phyloP scores from a whole-genome alignment of 2,329 filamentous ascomycete genomes.

The Fusarium piperis region DNA sequence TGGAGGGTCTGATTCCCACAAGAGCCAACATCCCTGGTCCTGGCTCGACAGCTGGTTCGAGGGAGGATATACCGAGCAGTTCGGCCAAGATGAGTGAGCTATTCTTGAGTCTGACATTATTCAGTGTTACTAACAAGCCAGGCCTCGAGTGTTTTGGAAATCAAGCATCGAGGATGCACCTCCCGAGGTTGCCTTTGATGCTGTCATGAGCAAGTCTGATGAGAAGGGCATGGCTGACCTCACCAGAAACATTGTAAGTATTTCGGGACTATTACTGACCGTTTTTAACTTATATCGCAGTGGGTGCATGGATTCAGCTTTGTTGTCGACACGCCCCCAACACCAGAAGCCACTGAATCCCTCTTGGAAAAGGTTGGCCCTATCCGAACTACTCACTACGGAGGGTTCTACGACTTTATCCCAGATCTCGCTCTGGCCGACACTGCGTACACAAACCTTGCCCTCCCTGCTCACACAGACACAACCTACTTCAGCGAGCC shows the following conservation, averaged over 20 bases:
- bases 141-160: slow-evolving; percentile 38
- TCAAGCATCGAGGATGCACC: slow-evolving; percentile 52
- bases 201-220: slow-evolving; percentile 64
- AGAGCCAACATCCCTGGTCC: slow-evolving; percentile 71
- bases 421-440: slow-evolving; percentile 89
- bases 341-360: slow-evolving; percentile 76
- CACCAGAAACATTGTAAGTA: slow-evolving; percentile 70
- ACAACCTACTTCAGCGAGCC: slow-evolving; percentile 97
- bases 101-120: neutral
- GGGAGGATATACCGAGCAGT: slow-evolving; percentile 23
- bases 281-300: slow-evolving; percentile 54
- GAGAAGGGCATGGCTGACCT: slow-evolving; percentile 66
- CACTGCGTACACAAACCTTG: slow-evolving; percentile 89
- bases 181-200: slow-evolving; percentile 68
- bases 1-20: slow-evolving; percentile 76
- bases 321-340: slow-evolving; percentile 72
- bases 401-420: slow-evolving; percentile 82
- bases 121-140: slow-evolving; percentile 16
- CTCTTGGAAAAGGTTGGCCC: slow-evolving; percentile 85
- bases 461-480: slow-evolving; percentile 88
- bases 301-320: slow-evolving; percentile 79
- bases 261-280: neutral
- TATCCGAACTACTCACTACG: slow-evolving; percentile 92
- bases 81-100: slow-evolving; percentile 37
- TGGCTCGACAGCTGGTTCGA: slow-evolving; percentile 37